These are phyloP conservation scores for Solanum dulcamara DNA, from an alignment of 257 asterid species.

Conservation along the genomic window DNA sequence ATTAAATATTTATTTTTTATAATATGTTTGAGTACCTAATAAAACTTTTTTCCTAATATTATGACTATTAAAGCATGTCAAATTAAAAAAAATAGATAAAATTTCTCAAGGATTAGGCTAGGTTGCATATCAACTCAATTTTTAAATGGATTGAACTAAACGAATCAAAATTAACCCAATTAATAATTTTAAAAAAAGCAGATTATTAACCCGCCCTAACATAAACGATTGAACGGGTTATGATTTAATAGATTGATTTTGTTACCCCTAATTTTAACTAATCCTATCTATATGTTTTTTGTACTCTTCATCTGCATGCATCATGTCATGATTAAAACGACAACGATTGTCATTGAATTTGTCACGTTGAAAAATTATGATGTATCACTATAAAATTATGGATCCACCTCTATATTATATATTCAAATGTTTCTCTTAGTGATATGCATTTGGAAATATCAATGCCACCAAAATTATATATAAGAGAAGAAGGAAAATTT, in stretches of 20 bases:
- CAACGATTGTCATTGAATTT: background rate
- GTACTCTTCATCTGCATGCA: background rate
- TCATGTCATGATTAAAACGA: background rate
- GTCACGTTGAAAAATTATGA: background rate
- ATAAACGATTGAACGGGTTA: background rate
- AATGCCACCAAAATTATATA: background rate
- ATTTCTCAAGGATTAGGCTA: no score
- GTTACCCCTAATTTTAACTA: background rate
- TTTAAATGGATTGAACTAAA: no score
- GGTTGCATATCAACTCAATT: no score
- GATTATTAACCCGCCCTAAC: background rate
- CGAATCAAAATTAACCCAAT: background rate
- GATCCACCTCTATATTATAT: background rate
- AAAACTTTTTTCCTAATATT: no score
- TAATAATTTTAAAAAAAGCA: no score
- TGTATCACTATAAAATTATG: background rate
- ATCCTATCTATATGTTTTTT: background rate
- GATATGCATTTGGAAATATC: background rate
- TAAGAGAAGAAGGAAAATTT: accelerated
- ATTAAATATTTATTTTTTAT: no score
- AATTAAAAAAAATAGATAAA: no score
- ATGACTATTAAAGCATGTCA: no score
- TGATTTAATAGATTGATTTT: no score
- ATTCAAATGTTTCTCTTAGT: background rate
- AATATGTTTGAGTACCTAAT: no score